Conservation (phyloP, 192 early-diverging fungal genomes). For the Coemansia aciculifera region DNA sequence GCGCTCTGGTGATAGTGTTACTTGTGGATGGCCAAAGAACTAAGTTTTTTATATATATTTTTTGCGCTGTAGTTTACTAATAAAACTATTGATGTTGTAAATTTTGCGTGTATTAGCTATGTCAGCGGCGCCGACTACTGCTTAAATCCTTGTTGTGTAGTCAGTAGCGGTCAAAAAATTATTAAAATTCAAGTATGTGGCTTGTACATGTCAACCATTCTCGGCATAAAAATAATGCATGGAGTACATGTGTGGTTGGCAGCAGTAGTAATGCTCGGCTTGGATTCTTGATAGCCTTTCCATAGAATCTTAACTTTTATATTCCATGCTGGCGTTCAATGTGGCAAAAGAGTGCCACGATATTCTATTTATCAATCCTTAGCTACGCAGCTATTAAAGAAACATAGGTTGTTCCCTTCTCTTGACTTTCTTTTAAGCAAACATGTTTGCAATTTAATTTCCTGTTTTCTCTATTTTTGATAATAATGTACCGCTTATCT, state of each 20-base stretch:
- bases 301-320: not conserved
- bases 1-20: not conserved
- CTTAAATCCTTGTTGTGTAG: not conserved
- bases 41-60: not conserved
- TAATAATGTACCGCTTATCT: not conserved
- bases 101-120: not conserved
- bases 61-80: not conserved
- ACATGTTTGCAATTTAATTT: not conserved
- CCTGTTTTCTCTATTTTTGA: not conserved
- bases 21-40: not conserved
- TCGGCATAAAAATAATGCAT: not conserved
- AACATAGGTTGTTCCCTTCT: not conserved
- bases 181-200: not conserved
- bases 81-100: not conserved
- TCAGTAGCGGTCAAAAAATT: not conserved
- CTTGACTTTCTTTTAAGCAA: not conserved
- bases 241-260: not conserved
- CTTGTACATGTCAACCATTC: not conserved
- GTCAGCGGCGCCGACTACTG: not conserved
- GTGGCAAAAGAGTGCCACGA: not conserved
- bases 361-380: not conserved
- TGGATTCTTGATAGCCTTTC: not conserved
- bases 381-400: not conserved
- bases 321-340: not conserved
- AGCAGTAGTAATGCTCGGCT: not conserved